Conservation (phyloP, 2,329 filamentous ascomycete species). For the Verticillium isaacii region DNA sequence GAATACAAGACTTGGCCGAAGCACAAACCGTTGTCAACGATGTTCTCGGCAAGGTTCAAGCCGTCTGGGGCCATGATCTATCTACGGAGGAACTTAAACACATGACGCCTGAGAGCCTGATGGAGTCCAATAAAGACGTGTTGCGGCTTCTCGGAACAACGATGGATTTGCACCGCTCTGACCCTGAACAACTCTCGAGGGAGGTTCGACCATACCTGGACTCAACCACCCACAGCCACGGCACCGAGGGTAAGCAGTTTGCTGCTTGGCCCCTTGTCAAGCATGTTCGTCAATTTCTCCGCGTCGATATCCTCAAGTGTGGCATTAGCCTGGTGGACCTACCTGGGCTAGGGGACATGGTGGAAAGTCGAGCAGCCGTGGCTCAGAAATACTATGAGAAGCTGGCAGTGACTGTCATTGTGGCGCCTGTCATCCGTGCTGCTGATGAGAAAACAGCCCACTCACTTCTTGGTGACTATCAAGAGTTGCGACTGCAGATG, state of each 20-base stretch:
- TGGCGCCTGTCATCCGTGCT: slow-evolving; percentile 18
- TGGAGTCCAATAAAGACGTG: slow-evolving; percentile 9
- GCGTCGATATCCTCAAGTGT: slow-evolving; percentile 37
- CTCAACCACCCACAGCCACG: slow-evolving; percentile 8
- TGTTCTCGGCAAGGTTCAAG: slow-evolving; percentile 15
- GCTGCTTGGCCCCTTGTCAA: slow-evolving; percentile 31
- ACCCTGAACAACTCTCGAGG: slow-evolving; percentile 5
- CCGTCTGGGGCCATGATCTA: slow-evolving; percentile 15
- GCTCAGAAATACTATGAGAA: slow-evolving; percentile 13
- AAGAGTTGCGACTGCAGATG: slow-evolving; percentile 20
- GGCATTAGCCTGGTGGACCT: slow-evolving; percentile 49
- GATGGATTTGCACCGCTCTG: background rate
- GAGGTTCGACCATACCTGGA: slow-evolving; percentile 22
- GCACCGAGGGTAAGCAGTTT: slow-evolving; percentile 9
- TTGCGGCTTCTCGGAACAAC: background rate
- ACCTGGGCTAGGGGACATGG: slow-evolving; percentile 43
- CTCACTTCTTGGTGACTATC: slow-evolving; percentile 18
- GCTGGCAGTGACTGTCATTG: slow-evolving; percentile 21
- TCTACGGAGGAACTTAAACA: slow-evolving; percentile 4
- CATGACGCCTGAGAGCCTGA: slow-evolving; percentile 7
- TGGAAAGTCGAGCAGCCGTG: slow-evolving; percentile 17
- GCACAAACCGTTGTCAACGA: background rate
- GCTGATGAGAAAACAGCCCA: slow-evolving; percentile 18
- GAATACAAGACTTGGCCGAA: slow-evolving; percentile 4
- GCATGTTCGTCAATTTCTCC: slow-evolving; percentile 35